Conservation (phyloP, 2,329 filamentous ascomycete species). For the Alternaria hordeiaustralica region DNA sequence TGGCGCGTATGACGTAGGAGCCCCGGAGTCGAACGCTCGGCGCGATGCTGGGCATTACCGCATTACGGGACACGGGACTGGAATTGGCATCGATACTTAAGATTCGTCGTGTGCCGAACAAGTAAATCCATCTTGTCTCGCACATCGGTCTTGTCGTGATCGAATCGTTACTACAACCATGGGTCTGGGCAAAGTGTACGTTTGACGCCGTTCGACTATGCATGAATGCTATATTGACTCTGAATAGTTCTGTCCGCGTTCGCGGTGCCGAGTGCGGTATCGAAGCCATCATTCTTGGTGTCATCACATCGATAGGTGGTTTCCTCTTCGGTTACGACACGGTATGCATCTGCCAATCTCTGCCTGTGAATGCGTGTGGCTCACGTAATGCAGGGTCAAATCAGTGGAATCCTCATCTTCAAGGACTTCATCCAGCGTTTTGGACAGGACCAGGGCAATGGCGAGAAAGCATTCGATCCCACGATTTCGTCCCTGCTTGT, state of each 20-base stretch:
- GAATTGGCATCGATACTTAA: slow-evolving; percentile 27
- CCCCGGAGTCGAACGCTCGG: slow-evolving; percentile 23
- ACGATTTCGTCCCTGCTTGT: slow-evolving; percentile 54
- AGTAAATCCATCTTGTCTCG: slow-evolving; percentile 6
- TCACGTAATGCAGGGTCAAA: slow-evolving; percentile 33
- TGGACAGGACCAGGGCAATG: slow-evolving; percentile 54
- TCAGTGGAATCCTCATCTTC: slow-evolving; percentile 50
- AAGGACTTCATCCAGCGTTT: slow-evolving; percentile 64
- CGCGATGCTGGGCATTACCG: slow-evolving; percentile 33
- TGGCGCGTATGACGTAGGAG: slow-evolving; percentile 32
- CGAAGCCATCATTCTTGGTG: slow-evolving; percentile 60
- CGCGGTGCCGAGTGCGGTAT: slow-evolving; percentile 43
- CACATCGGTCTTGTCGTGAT: not conserved
- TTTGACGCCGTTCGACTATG: not conserved
- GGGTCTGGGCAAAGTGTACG: slow-evolving; percentile 33
- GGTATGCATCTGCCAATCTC: slow-evolving; percentile 32
- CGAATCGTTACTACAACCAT: slow-evolving; percentile 21
- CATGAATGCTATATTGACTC: slow-evolving; percentile 8
- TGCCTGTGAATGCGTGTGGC: not conserved
- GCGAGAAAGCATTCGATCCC: slow-evolving; percentile 47
- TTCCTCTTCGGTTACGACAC: slow-evolving; percentile 71
- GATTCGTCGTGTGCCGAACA: slow-evolving; percentile 1
- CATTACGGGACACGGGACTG: slow-evolving; percentile 17
- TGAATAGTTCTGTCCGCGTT: slow-evolving; percentile 33
- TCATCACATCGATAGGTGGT: slow-evolving; percentile 64